Percentiles rank a stretch among this genome's conserved stretches.
These are phyloP conservation scores for Eutypella sp. DNA, from an alignment of 2,329 filamentous ascomycete species.

Conservation along the genomic window DNA sequence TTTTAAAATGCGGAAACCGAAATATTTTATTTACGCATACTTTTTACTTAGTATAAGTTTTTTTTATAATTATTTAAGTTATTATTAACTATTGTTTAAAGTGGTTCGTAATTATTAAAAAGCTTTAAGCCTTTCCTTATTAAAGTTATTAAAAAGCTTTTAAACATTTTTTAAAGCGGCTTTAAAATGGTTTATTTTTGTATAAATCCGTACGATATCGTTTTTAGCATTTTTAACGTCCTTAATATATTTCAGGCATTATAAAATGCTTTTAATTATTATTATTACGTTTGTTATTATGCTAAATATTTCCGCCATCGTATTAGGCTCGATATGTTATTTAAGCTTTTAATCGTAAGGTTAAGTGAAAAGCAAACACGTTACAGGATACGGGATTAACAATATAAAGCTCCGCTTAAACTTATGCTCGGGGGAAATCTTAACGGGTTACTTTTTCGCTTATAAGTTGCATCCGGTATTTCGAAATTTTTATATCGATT, in stretches of 20 bases:
- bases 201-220: constrained; percentile 26
- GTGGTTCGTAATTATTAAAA: not conserved
- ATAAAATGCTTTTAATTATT: constrained; percentile 28
- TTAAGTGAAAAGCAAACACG: too few species aligned
- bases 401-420: not conserved
- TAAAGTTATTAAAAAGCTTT: not conserved
- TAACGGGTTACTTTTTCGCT: not conserved
- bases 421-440: not conserved
- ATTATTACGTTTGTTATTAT: constrained; percentile 30
- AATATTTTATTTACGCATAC: not conserved
- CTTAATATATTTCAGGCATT: constrained; percentile 30
- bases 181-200: constrained; percentile 20
- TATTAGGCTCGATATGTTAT: not conserved
- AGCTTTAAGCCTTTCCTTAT: not conserved
- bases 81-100: not conserved
- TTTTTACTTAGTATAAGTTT: not conserved
- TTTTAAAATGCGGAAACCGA: not conserved
- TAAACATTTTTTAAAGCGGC: constrained; percentile 10
- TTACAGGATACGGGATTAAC: too few species aligned
- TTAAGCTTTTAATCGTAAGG: too few species aligned
- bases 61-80: not conserved
- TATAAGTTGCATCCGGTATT: too few species aligned
- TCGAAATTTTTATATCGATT: not conserved
- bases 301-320: constrained; percentile 22
- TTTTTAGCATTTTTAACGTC: constrained; percentile 24